Evolutionary conservation across 306 rosid species (phyloP), one percentile per base, ranked within the genome.

Genomic region (Pueraria montana): DNA sequence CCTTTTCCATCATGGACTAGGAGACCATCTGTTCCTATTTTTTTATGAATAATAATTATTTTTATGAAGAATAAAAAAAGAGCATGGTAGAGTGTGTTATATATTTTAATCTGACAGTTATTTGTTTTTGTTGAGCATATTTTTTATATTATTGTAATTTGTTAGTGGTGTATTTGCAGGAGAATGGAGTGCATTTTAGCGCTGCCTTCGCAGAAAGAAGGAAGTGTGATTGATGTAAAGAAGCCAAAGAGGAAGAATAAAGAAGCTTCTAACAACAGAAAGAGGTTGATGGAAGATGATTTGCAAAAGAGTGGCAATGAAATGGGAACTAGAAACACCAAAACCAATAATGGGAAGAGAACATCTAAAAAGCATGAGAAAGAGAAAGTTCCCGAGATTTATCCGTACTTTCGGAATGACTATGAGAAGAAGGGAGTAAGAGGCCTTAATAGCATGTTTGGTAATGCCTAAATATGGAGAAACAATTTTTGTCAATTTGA

Each of bases 121-220:
- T 17, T n/a, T n/a, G 55, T 1, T 34, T 4, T 49, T 17, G 5
- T 52, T 5, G 3, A 52, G 9, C 23, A 52, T 50, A 6, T 17
- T 4, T 52, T 52, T 20, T 38, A 38, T 55, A 9, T 58, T 58
- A 1, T 10, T 58, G 17, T 58, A n/a, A n/a, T n/a, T n/a, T n/a
- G n/a, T n/a, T n/a, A n/a, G n/a, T n/a, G n/a, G n/a, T n/a, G n/a
- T 58, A 23, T 58, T 2, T 58, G 14, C 23, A 23, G 65, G 68
- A 63, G 43, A 32, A 63, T 63, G 70, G 43, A 63, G 43, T 63
- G 23, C 43, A 7, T 63, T 14, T 63, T 63, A 16, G 42, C 70
- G 6, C 10, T 63, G 42, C 43, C 70, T 30, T 21, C 70, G 23
- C 70, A 5, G 21, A 63, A 63, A 63, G 21, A 63, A 14, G 68